Evolutionary conservation across 352 stramenopile genomes (phyloP).

Genomic region (Phytophthora ohioensis): DNA sequence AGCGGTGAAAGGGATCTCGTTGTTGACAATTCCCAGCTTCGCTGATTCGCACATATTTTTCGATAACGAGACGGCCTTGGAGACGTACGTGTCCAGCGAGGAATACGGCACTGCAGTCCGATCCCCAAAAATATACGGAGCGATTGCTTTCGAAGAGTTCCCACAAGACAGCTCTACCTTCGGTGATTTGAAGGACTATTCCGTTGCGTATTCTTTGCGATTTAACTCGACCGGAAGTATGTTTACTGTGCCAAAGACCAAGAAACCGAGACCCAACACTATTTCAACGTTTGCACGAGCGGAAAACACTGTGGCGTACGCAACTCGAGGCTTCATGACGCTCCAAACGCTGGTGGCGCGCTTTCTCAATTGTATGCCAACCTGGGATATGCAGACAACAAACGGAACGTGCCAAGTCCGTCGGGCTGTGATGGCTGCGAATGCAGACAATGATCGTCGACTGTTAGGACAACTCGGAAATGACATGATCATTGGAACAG

Average conservation of each 20-base stretch:
- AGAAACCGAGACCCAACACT: slow-evolving; percentile 26
- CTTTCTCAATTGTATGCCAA: slow-evolving; percentile 73
- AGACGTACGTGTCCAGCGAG: slow-evolving; percentile 59
- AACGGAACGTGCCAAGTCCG: slow-evolving; percentile 57
- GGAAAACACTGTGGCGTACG: slow-evolving; percentile 51
- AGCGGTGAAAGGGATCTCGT: slow-evolving; percentile 46
- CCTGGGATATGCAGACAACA: slow-evolving; percentile 54
- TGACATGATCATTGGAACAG: slow-evolving; percentile 62
- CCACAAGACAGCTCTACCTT: slow-evolving; percentile 44
- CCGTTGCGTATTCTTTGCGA: slow-evolving; percentile 70
- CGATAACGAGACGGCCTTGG: slow-evolving; percentile 55
- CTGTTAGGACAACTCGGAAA: slow-evolving; percentile 58
- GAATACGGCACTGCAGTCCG: slow-evolving; percentile 58
- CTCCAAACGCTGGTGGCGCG: slow-evolving; percentile 73
- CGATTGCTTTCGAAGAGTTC: slow-evolving; percentile 68
- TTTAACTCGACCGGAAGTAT: slow-evolving; percentile 69
- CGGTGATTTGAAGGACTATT: slow-evolving; percentile 42
- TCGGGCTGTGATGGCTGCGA: slow-evolving; percentile 40
- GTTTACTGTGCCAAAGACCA: slow-evolving; percentile 58
- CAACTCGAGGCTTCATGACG: slow-evolving; percentile 73
- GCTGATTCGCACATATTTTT: slow-evolving; percentile 69
- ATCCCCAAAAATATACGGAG: slow-evolving; percentile 73
- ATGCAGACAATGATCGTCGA: slow-evolving; percentile 39
- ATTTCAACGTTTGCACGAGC: slow-evolving; percentile 26
- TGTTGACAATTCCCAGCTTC: slow-evolving; percentile 65